A percentile compares a stretch with the other conserved stretches of the same genome.
phyloP scores from a whole-genome alignment of 306 rosid genomes.

The Lotus japonicus region DNA sequence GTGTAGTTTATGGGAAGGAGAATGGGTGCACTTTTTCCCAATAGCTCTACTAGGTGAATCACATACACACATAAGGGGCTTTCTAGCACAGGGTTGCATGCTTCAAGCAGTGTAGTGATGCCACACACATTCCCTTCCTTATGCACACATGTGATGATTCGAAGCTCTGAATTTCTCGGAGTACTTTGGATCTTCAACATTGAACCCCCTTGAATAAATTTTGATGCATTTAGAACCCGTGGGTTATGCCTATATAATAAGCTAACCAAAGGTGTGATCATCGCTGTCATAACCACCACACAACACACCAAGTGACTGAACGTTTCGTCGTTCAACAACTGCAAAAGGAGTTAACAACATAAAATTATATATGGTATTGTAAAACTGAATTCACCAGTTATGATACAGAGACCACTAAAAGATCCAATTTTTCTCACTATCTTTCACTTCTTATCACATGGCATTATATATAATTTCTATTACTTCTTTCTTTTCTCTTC shows the following conservation, averaged over 20 bases:
- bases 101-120: constrained; percentile 36
- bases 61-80: constrained; percentile 36
- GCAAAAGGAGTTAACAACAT: not conserved
- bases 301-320: constrained; percentile 22
- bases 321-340: constrained; percentile 29
- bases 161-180: constrained; percentile 15
- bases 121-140: constrained; percentile 36
- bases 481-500: too few species aligned
- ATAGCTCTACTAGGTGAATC: constrained; percentile 40
- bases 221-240: not conserved
- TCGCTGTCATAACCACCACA: not conserved
- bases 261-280: constrained; percentile 20
- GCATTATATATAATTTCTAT: too few species aligned
- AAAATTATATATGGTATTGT: too few species aligned
- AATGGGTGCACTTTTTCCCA: constrained; percentile 34
- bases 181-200: constrained; percentile 25
- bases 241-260: not conserved
- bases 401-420: too few species aligned
- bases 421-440: too few species aligned
- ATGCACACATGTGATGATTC: constrained; percentile 37
- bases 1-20: constrained; percentile 32
- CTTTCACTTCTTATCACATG: too few species aligned
- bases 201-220: not conserved
- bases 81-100: constrained; percentile 23
- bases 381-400: too few species aligned